phyloP scores from a whole-genome alignment of 2,329 filamentous ascomycete species.

The Ceratocystis huliohia region DNA sequence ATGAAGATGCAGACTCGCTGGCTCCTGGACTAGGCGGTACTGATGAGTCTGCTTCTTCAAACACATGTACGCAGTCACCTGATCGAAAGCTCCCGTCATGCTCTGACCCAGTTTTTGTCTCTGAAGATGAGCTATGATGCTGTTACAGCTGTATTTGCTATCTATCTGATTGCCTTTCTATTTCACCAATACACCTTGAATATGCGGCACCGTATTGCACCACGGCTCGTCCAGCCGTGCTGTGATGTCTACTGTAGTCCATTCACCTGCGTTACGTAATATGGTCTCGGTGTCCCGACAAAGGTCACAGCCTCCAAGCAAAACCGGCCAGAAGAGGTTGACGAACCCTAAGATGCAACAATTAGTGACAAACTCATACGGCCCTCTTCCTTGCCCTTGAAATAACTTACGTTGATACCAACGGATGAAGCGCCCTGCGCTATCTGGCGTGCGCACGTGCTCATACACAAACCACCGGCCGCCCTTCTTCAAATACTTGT shows the following conservation, averaged over 20 bases:
- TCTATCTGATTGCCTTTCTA: constrained; percentile 24
- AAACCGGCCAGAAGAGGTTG: constrained; percentile 40
- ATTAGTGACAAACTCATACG: neutral
- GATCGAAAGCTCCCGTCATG: neutral
- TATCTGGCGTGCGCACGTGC: constrained; percentile 38
- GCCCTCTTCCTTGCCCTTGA: too few species aligned
- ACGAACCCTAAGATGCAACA: constrained; percentile 31
- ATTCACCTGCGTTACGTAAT: constrained; percentile 38
- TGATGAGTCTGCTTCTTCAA: neutral
- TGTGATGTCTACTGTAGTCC: constrained; percentile 38
- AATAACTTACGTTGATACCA: constrained; percentile 40
- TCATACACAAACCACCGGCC: constrained; percentile 52
- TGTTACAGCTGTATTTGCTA: neutral
- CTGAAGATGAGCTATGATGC: constrained; percentile 30
- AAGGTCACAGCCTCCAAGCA: constrained; percentile 41
- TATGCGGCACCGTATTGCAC: constrained; percentile 36
- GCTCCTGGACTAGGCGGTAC: neutral
- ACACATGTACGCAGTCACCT: neutral
- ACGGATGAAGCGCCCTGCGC: constrained; percentile 31
- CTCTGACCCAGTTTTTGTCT: constrained; percentile 29
- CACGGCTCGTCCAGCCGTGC: constrained; percentile 32
- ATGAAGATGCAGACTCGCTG: constrained; percentile 21
- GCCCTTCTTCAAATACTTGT: constrained; percentile 46
- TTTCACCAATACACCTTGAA: constrained; percentile 42
- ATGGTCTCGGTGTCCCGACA: constrained; percentile 36